Evolutionary conservation across 1,284 basidiomycete genomes (phyloP).

Genomic region (Fomitopsis pinicola): DNA sequence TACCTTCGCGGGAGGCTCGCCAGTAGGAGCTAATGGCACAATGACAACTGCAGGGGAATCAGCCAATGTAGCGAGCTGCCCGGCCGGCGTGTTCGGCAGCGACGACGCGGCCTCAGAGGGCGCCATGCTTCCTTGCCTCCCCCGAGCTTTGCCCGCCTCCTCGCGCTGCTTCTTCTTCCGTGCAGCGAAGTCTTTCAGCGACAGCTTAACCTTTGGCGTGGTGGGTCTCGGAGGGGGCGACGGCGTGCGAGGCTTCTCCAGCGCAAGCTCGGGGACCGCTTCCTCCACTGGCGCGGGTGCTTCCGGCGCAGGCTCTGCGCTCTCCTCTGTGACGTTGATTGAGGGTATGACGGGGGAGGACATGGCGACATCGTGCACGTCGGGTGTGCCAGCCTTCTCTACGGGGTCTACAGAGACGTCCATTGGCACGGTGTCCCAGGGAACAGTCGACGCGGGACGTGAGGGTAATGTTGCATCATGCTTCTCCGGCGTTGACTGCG

Average conservation of each 20-base stretch:
- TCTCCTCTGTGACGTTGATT: not conserved
- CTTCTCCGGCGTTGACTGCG: not conserved
- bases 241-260: not conserved
- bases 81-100: not conserved
- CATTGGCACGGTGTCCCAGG: not conserved
- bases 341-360: not conserved
- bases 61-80: not conserved
- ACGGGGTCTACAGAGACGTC: not conserved
- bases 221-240: conserved; percentile 12
- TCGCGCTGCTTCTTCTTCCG: conserved; percentile 34
- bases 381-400: not conserved
- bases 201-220: conserved; percentile 31
- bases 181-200: conserved; percentile 33
- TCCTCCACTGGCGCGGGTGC: not conserved
- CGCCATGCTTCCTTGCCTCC: not conserved
- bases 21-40: not conserved
- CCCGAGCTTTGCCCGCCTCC: conserved; percentile 9
- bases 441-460: not conserved
- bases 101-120: not conserved
- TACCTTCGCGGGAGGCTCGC: not conserved
- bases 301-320: not conserved
- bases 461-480: not conserved
- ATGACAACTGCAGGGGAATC: not conserved
- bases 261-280: not conserved
- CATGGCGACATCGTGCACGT: not conserved